Base-by-base conservation (phyloP, 352 stramenopile species). In the Blastocystis sp. region DNA sequence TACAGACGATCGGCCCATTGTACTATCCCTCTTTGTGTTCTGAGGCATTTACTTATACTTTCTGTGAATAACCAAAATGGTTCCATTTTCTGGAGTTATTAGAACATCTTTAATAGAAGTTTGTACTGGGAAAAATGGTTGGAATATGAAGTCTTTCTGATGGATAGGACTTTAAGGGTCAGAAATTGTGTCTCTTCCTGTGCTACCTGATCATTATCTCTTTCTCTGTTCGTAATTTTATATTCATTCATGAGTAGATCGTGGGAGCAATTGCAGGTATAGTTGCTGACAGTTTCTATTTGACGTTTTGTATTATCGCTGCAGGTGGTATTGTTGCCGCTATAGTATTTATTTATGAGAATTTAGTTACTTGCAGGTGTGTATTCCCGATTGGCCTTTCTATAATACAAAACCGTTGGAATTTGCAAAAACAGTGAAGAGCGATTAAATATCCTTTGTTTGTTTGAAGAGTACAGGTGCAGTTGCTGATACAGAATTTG, bases 381-480 rank as follows among this genome's bases (percentile, higher is more conserved):
- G 73, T 45, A 66, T 84, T 26, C 73, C 73, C 7, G 73, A 84
- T 47, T 84, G 73, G 73, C 73, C 73, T 37, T 66, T 84, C 15
- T 84, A 84, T 43, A 84, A 84, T 47, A 63, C 15, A 2, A 68
- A 84, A 11, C 73, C 73, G 13, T 23, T 84, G 5, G 43, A 84
- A 45, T 84, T 50, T 50, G 73, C 73, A 11, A 68, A 50, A 29
- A 29, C 9, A 3, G 53, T 68, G n/a, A 84, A 84, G 53, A 47
- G 18, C 26, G 73, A 84, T 3, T 84, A 84, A 39, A 29, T 43
- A 80, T 64, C 50, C 6, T 66, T n/a, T 66, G 34, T 26, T 56
- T 73, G 18, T 73, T 20, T 73, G 29, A 41, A 73, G 20, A 37
- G n/a, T 39, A 29, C 20, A 39, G n/a, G 59, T 39, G 3, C 7